Conservation (phyloP, 2,329 filamentous ascomycete species). For the Aspergillus alliaceus region DNA sequence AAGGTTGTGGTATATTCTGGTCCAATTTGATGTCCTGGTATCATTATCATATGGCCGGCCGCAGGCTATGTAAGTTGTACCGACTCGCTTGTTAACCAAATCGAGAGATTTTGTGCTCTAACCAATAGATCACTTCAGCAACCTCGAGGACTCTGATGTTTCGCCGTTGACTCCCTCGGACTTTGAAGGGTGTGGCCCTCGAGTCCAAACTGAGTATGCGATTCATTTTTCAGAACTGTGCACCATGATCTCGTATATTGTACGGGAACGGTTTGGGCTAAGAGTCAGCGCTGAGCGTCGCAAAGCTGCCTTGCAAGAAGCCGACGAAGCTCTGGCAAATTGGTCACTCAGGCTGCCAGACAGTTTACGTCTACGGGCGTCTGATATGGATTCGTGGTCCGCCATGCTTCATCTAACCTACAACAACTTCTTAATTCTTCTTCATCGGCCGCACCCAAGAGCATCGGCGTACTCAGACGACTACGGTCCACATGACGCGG, state of each 20-base stretch:
- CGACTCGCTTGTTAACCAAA: not conserved
- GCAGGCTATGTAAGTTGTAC: constrained; percentile 46
- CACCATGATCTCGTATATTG: constrained; percentile 49
- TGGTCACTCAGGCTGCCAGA: constrained; percentile 46
- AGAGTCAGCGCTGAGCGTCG: constrained; percentile 40
- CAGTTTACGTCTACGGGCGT: constrained; percentile 40
- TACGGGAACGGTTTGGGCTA: constrained; percentile 44
- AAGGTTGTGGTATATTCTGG: constrained; percentile 45
- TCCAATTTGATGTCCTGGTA: constrained; percentile 47
- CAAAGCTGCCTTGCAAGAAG: constrained; percentile 42
- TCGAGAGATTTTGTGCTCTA: not conserved
- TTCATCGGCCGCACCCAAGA: constrained; percentile 46
- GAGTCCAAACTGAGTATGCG: constrained; percentile 46
- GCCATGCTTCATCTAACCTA: constrained; percentile 47
- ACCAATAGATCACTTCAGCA: constrained; percentile 23
- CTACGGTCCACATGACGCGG: constrained; percentile 46
- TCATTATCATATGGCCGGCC: constrained; percentile 52
- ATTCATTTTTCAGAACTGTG: constrained; percentile 53
- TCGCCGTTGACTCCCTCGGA: constrained; percentile 45
- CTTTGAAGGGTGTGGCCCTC: constrained; percentile 48
- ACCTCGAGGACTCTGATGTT: constrained; percentile 54
- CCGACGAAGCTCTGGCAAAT: constrained; percentile 42
- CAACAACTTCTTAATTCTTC: constrained; percentile 47
- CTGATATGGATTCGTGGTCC: constrained; percentile 45
- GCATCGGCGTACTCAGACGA: constrained; percentile 45